Evolutionary conservation across 2,329 filamentous ascomycete genomes (phyloP), one percentile per base, ranked within the genome.

Genomic region (Fusarium gaditjirri): DNA sequence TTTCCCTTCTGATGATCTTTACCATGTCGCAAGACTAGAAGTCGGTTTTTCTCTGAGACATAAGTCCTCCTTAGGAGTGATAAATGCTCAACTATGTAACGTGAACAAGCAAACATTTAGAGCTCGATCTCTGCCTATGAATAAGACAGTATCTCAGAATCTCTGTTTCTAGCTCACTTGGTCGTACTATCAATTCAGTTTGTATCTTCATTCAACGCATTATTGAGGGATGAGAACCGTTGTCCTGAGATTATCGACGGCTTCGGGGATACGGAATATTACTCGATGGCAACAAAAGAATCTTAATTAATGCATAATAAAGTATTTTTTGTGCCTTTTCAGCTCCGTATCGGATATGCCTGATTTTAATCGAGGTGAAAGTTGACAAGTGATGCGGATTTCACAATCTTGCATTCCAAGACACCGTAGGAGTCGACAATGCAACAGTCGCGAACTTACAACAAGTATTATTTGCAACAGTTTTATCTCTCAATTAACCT

Each of bases 331-430:
- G n/a, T n/a, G n/a, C n/a, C 11, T 11, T 23, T 43, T 43, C 4
- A 3, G 1, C 11, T 6, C 25, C 8, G 5, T 6, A 8, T 11
- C 11, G 1, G 3, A 6, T 7, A 29, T 29, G 5, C 0, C 3
- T 49, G 21, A 11, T 1, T 33, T 33, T 31, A 10, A 6, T 31
- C 2, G 21, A 31, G 14, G 21, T 17, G 6, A 19, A 19, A 4
- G 10, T 19, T 0, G 14, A 1, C 11, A 19, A 23, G 10, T 23
- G 27, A 33, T 8, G 16, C 3, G 21, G 5, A 5, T 6, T 23
- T 31, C 21, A 17, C 14, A 8, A 23, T 49, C 11, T 14, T 13
- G 3, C 21, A 33, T 29, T n/a, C 16, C 46, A 33, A 31, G 14
- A 8, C 14, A 3, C 10, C 5, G 5, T 7, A n/a, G 21, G 14